phyloP scores from a whole-genome alignment of 495 filamentous ascomycete genomes.

The Tuber microsphaerosporum region DNA sequence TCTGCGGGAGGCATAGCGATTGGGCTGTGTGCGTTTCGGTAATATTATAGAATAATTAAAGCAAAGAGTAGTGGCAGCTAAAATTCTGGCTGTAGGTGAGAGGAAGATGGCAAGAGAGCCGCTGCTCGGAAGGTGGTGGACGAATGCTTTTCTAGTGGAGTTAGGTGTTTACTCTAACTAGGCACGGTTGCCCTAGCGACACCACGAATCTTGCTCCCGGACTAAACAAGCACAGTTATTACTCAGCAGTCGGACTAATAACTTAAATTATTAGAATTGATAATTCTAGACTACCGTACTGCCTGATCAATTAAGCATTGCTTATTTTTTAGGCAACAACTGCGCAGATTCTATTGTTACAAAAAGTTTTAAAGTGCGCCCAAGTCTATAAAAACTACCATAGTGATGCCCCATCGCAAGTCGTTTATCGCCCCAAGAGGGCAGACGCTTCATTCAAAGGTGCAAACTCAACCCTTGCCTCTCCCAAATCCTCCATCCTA shows the following conservation, averaged over 20 bases:
- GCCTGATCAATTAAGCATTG: not conserved
- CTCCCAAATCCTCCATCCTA: slow-evolving; percentile 33
- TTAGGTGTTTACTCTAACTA: slow-evolving; percentile 24
- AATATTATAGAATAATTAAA: not conserved
- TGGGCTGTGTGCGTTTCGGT: not conserved
- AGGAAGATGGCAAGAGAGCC: slow-evolving; percentile 7
- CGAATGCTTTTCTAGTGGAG: slow-evolving; percentile 8
- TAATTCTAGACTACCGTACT: not conserved
- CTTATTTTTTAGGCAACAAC: not conserved
- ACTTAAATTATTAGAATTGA: not conserved
- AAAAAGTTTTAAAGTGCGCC: not conserved
- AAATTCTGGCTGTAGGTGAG: slow-evolving; percentile 11
- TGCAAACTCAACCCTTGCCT: not conserved
- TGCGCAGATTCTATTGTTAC: not conserved
- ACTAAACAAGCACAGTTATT: not conserved
- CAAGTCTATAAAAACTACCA: not conserved
- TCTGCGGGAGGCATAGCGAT: slow-evolving; percentile 23
- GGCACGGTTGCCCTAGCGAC: slow-evolving; percentile 31
- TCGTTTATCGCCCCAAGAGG: not conserved
- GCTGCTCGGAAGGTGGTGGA: slow-evolving; percentile 13
- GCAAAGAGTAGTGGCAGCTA: not conserved
- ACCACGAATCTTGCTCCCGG: not conserved
- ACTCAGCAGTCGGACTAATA: not conserved
- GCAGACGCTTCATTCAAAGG: slow-evolving; percentile 3
- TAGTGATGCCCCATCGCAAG: not conserved